Conservation (phyloP, 2,329 filamentous ascomycete genomes). For the Diplodia mutila region DNA sequence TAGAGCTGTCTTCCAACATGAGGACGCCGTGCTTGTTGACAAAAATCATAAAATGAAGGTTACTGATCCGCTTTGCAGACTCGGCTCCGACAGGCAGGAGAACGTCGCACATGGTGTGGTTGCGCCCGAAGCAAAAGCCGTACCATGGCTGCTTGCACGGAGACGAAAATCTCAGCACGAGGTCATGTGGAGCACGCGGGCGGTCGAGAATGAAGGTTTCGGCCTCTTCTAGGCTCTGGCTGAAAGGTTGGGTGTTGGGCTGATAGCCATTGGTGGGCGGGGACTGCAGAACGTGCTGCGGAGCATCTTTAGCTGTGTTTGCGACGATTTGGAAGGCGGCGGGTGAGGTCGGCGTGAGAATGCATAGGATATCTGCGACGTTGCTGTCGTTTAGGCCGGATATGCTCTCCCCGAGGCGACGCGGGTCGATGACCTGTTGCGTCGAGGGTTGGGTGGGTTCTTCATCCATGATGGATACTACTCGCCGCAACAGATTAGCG, state of each 20-base stretch:
- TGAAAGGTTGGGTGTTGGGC: slow-evolving; percentile 32
- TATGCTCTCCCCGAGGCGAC: slow-evolving; percentile 76
- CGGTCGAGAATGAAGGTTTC: slow-evolving; percentile 55
- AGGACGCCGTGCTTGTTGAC: slow-evolving; percentile 82
- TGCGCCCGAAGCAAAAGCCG: slow-evolving; percentile 89
- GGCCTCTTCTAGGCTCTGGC: slow-evolving; percentile 42
- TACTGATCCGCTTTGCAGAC: slow-evolving; percentile 76
- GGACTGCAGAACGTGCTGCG: slow-evolving; percentile 64
- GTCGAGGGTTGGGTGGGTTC: slow-evolving; percentile 67
- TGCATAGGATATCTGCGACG: slow-evolving; percentile 84
- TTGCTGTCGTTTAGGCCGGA: slow-evolving; percentile 83
- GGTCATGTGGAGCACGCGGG: slow-evolving; percentile 58
- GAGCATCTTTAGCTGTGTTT: slow-evolving; percentile 54
- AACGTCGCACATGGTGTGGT: slow-evolving; percentile 71
- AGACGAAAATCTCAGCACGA: slow-evolving; percentile 81
- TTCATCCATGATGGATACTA: slow-evolving; percentile 19
- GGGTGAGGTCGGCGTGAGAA: slow-evolving; percentile 78
- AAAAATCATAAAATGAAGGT: slow-evolving; percentile 94
- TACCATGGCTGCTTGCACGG: slow-evolving; percentile 66
- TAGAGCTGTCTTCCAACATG: slow-evolving; percentile 92
- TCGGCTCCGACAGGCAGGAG: slow-evolving; percentile 60
- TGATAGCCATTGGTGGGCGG: slow-evolving; percentile 33
- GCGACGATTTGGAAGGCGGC: slow-evolving; percentile 73
- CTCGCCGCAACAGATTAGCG: background rate
- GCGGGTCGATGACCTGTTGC: slow-evolving; percentile 79